Base-by-base conservation (phyloP, 139 green algal genomes). In the Chlorella sp. region DNA sequence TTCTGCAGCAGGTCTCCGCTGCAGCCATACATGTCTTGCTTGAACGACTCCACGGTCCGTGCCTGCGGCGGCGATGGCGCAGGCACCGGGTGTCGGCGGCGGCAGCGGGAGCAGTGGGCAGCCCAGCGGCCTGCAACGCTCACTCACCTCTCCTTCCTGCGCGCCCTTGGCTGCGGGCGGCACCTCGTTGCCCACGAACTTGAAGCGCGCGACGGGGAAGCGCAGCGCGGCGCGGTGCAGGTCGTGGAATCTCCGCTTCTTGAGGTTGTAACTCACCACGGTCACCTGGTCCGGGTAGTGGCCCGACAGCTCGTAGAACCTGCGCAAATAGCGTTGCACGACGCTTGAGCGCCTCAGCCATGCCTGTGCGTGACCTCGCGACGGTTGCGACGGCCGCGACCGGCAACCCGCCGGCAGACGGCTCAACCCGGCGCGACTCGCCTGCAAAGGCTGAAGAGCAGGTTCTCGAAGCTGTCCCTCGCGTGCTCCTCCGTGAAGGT, bases 391-490 rank as follows among this genome's bases (percentile, higher is more conserved):
- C 59, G n/a, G 17, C 42, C 17, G 42, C 42, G 10, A 55, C 42
- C 17, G 17, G 10, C 42, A 55, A 55, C 10, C 42, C 10, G 10
- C 10, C 10, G 24, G 55, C 20, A 42, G 62, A 68, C 76, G 71
- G 94, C 80, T 82, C 76, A 79, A 94, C 93, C 34, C 88, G 49
- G 5, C 24, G 10, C 2, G 1, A 65, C 70, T 0, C 51, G 76
- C 79, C 80, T 85, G 81, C 93, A 97, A 1, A 98, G 74, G 42
- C 80, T 86, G 82, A 98, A 97, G 26, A 97, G 71, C 42, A 98
- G 66, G 82, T 98, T 98, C 76, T 98, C 93, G 74, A 96, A 93
- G 60, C 81, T 92, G 85, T 98, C 93, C 1, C 93, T 84, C 1
- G 92, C 90, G 36, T 91, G 84, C 74, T 97, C 92, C 81, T 97